Conservation (phyloP, 768 basidiomycete species). For the Agaricus subrufescens region DNA sequence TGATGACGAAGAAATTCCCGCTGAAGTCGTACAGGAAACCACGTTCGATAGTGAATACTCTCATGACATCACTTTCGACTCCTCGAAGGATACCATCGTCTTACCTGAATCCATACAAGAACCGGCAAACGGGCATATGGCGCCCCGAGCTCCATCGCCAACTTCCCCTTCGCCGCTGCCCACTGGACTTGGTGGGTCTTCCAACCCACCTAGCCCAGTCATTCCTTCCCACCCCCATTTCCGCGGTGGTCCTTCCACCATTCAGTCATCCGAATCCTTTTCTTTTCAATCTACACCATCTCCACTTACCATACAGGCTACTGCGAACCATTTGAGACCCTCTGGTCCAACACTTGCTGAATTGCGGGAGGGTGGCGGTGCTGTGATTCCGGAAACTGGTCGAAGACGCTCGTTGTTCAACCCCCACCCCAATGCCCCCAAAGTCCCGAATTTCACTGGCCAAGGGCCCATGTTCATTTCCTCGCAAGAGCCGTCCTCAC, state of each 20-base stretch:
- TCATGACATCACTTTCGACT: slow-evolving; percentile 7
- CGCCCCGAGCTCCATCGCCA: slow-evolving; percentile 22
- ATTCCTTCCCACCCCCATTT: slow-evolving; percentile 16
- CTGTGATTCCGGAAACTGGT: slow-evolving; percentile 22
- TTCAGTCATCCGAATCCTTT: background rate
- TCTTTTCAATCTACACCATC: background rate
- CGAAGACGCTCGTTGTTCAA: slow-evolving; percentile 36
- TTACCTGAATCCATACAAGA: slow-evolving; percentile 20
- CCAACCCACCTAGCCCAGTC: slow-evolving; percentile 12
- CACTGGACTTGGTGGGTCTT: background rate
- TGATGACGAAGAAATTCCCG: slow-evolving; percentile 38
- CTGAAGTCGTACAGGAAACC: slow-evolving; percentile 15
- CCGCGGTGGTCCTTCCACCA: background rate
- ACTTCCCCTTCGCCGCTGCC: background rate
- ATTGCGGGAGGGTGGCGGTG: slow-evolving; percentile 23
- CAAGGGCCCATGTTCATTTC: slow-evolving; percentile 57
- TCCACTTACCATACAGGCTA: slow-evolving; percentile 8
- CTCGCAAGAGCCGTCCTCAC: slow-evolving; percentile 16
- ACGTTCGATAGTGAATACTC: slow-evolving; percentile 2
- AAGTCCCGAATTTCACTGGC: slow-evolving; percentile 28
- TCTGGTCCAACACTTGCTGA: slow-evolving; percentile 25
- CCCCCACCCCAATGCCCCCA: slow-evolving; percentile 44
- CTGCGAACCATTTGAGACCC: slow-evolving; percentile 10
- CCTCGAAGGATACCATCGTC: slow-evolving; percentile 14
- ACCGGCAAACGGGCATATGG: slow-evolving; percentile 10